phyloP scores from a whole-genome alignment of 352 stramenopile genomes.

The Globisporangium parvum region DNA sequence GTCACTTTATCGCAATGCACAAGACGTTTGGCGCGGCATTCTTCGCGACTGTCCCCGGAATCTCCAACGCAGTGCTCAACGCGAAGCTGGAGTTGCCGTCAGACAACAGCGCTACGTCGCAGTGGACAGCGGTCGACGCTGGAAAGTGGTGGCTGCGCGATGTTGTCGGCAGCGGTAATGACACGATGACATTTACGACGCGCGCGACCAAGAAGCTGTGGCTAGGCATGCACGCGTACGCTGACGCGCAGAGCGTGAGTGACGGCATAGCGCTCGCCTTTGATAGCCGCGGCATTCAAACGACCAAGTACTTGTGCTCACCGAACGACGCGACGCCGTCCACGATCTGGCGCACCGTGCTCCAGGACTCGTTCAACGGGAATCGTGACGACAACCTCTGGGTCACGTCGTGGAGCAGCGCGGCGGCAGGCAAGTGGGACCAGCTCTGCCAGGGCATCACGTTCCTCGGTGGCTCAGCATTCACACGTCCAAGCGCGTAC shows the following conservation, averaged over 20 bases:
- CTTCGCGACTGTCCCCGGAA: conserved; percentile 44
- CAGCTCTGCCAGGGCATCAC: conserved; percentile 47
- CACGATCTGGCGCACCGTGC: conserved; percentile 33
- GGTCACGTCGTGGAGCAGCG: conserved; percentile 35
- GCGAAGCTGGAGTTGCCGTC: conserved; percentile 31
- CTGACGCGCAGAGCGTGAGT: conserved; percentile 33
- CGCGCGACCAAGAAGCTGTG: conserved; percentile 28
- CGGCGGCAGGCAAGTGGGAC: conserved; percentile 29
- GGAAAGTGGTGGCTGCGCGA: conserved; percentile 63
- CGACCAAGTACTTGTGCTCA: conserved; percentile 49
- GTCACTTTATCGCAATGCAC: conserved; percentile 41
- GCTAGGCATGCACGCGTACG: conserved; percentile 45
- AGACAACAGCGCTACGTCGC: conserved; percentile 30
- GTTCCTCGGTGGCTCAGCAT: conserved; percentile 33
- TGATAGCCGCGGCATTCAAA: conserved; percentile 34
- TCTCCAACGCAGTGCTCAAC: conserved; percentile 37
- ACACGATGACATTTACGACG: conserved; percentile 15
- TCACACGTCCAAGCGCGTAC: conserved; percentile 25
- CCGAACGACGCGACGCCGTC: conserved; percentile 49
- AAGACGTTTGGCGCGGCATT: conserved; percentile 36
- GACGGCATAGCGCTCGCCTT: conserved; percentile 40
- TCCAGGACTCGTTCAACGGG: conserved; percentile 55
- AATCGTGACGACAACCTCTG: conserved; percentile 52
- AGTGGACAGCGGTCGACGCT: conserved; percentile 44
- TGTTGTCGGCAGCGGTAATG: conserved; percentile 19